These are phyloP conservation scores for Tuber brumale DNA, from an alignment of 495 filamentous ascomycete species.

Conservation along the genomic window DNA sequence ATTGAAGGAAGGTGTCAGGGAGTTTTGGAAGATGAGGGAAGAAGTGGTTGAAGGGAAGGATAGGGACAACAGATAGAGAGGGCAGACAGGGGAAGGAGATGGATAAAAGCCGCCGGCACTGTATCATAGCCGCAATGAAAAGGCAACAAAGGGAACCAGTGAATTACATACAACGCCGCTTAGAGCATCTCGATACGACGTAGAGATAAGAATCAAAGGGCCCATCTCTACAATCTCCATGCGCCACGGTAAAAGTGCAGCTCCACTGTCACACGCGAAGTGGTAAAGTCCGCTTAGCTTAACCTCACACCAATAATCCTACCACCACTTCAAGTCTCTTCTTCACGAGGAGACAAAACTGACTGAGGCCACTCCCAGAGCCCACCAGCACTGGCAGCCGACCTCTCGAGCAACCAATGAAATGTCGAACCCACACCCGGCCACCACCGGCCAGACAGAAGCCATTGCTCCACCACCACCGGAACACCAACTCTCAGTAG, in stretches of 20 bases:
- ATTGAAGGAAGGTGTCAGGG: neutral
- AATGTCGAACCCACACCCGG: neutral
- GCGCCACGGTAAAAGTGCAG: neutral
- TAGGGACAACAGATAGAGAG: neutral
- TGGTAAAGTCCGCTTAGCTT: neutral
- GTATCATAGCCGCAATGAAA: neutral
- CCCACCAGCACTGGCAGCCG: too few relatives aligned
- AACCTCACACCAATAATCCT: neutral
- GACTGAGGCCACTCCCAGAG: neutral
- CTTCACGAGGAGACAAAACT: neutral
- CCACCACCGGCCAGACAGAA: slow-evolving; percentile 22
- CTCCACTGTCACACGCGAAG: neutral
- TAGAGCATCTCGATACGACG: neutral
- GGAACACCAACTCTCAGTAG: neutral
- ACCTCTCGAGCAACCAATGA: slow-evolving; percentile 8
- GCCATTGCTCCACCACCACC: slow-evolving; percentile 22
- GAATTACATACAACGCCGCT: slow-evolving; percentile 2
- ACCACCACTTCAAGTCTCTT: neutral
- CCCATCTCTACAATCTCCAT: neutral
- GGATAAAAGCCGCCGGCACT: neutral
- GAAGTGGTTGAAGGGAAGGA: neutral
- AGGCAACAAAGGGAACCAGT: neutral
- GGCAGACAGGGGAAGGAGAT: neutral
- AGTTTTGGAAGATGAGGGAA: neutral
- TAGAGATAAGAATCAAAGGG: neutral